Conservation (phyloP, 768 basidiomycete species). For the Boletus sensibilis region DNA sequence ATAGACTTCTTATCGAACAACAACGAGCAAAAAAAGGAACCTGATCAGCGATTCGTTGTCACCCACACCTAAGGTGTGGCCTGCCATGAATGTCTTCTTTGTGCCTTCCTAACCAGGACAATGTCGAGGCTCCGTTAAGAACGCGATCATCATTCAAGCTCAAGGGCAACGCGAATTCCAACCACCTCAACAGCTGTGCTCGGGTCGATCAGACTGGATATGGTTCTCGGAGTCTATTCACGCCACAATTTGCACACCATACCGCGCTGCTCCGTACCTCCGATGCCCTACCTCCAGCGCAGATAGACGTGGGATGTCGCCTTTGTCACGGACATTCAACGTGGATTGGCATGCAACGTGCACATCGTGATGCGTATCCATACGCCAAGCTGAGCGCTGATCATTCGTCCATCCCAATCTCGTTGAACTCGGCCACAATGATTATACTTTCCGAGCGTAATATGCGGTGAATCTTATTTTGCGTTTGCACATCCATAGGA, state of each 20-base stretch:
- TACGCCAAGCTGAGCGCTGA: conserved; percentile 2
- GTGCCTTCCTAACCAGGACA: conserved; percentile 11
- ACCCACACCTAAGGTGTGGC: conserved; percentile 27
- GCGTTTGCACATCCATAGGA: background rate
- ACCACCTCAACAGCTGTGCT: background rate
- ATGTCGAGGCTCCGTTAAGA: conserved; percentile 20
- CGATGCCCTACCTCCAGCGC: conserved; percentile 7
- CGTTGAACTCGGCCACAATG: background rate
- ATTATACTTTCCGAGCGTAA: conserved; percentile 4
- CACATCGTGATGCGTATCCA: conserved; percentile 9
- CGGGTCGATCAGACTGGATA: conserved; percentile 7
- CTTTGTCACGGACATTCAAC: conserved; percentile 9
- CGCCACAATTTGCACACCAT: conserved; percentile 5
- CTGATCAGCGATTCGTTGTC: conserved; percentile 10
- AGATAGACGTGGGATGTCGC: conserved; percentile 15
- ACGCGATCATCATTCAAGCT: conserved; percentile 16
- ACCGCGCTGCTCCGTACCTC: conserved; percentile 13
- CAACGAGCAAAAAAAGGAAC: background rate
- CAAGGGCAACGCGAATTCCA: conserved; percentile 16
- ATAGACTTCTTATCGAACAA: background rate
- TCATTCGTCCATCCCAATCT: conserved; percentile 6
- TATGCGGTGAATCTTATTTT: background rate
- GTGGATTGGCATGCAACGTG: conserved; percentile 27
- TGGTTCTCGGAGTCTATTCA: conserved; percentile 19
- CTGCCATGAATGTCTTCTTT: conserved; percentile 6